Conservation (phyloP, 768 basidiomycete species). For the Omphalotus guepiniiformis region DNA sequence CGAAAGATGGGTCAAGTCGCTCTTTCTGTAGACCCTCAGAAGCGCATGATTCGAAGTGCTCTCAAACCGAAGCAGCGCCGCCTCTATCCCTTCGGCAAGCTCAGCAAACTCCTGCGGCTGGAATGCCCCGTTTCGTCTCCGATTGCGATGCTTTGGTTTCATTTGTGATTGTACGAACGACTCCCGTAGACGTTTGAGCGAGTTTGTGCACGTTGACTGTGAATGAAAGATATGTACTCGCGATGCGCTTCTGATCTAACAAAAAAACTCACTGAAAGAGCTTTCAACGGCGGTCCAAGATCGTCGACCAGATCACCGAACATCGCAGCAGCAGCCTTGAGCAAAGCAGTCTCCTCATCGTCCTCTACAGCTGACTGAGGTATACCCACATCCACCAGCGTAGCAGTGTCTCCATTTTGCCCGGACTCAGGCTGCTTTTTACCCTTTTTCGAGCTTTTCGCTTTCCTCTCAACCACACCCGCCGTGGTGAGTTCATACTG, state of each 20-base stretch:
- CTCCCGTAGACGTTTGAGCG: slow-evolving; percentile 60
- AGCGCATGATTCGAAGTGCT: slow-evolving; percentile 83
- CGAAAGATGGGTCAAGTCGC: slow-evolving; percentile 27
- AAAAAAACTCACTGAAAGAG: slow-evolving; percentile 56
- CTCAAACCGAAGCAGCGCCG: slow-evolving; percentile 70
- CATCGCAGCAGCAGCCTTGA: slow-evolving; percentile 63
- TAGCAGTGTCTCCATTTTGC: not conserved
- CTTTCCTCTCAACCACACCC: slow-evolving; percentile 24
- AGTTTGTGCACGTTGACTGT: slow-evolving; percentile 57
- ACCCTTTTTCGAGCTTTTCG: slow-evolving; percentile 14
- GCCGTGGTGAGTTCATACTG: slow-evolving; percentile 81
- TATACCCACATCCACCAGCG: not conserved
- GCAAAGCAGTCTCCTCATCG: slow-evolving; percentile 36
- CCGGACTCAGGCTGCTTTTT: slow-evolving; percentile 7
- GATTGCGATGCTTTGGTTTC: slow-evolving; percentile 25
- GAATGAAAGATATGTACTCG: not conserved
- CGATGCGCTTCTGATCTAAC: not conserved
- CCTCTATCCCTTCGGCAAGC: slow-evolving; percentile 62
- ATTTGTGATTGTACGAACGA: slow-evolving; percentile 50
- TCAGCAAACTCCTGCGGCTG: slow-evolving; percentile 59
- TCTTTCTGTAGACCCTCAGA: slow-evolving; percentile 64
- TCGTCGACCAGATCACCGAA: slow-evolving; percentile 81
- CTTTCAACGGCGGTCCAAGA: slow-evolving; percentile 70
- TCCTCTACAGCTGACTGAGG: slow-evolving; percentile 14
- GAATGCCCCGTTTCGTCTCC: slow-evolving; percentile 23